Base-by-base conservation (phyloP, 768 basidiomycete species). In the Coprinellus micaceus region DNA sequence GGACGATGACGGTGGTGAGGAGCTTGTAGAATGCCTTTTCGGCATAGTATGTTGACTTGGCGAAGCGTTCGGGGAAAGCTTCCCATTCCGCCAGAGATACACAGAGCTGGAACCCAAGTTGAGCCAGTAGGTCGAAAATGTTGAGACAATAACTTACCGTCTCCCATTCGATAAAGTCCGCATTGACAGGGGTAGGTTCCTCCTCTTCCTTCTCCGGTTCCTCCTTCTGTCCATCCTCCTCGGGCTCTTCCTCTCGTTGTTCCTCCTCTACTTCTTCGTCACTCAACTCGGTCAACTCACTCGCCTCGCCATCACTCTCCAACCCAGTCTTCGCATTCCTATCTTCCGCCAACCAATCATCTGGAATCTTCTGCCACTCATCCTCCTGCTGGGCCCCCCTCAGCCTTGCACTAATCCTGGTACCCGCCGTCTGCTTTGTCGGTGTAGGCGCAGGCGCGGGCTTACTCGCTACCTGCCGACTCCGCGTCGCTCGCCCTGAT, bases 141-240 rank as follows among this genome's bases (percentile, higher is more conserved):
- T 41, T 29, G 21, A 52, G 50, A 39, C 28, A 2, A 51, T 30
- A 28, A 43, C 84, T 64, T 57, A 93, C 94, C 63, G 89, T 89
- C 75, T 96, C 91, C 94, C 95, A 98, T 69, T 96, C 94, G 39
- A 91, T 68, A 63, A 90, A 90, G 47, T 79, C n/a, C 63, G 64
- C 33, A 57, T 48, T 29, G 52, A 57, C 57, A 6, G 52, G 49
- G 0, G 50, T 40, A 39, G 55, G 39, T 11, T 22, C 49, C 28
- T 51, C 49, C 17, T 46, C 54, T 19, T 57, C 53, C 21, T 61
- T 45, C 41, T 64, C 58, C 44, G 46, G 47, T 22, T 60, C 48
- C 54, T 59, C 52, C 5, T 58, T 29, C 24, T 60, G 52, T 39
- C 40, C 28, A 25, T 52, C 50, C 39, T 43, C 56, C 30, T 15